Conservation (phyloP, 306 rosid species). For the Vachellia pachyceras region DNA sequence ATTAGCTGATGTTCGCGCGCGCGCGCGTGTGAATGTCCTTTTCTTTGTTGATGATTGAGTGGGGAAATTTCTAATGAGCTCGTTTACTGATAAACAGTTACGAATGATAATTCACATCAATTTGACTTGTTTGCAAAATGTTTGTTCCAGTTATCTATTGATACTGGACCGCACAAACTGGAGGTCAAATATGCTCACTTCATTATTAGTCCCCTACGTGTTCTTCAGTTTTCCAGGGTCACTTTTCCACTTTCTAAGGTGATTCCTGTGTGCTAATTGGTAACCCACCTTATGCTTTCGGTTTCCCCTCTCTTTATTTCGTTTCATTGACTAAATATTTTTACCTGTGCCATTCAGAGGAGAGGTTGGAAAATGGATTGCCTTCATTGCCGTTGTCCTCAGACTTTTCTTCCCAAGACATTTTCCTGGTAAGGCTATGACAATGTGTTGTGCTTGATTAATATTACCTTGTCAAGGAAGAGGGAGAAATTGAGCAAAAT, state of each 20-base stretch:
- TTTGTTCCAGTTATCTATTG: conserved; percentile 68
- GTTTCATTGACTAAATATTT: conserved; percentile 16
- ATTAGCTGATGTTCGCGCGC: too few species aligned
- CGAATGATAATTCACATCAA: neutral
- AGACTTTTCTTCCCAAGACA: conserved; percentile 86
- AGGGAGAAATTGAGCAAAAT: neutral
- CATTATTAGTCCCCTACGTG: conserved; percentile 83
- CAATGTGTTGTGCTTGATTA: neutral
- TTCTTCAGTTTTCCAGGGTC: conserved; percentile 84
- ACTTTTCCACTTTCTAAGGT: conserved; percentile 70
- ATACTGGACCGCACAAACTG: conserved; percentile 93
- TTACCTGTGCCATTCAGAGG: conserved; percentile 51
- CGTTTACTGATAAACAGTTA: neutral
- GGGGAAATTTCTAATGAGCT: neutral
- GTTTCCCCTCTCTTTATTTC: neutral
- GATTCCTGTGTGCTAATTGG: neutral
- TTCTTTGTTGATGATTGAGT: conserved; percentile 2
- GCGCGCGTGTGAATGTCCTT: too few species aligned
- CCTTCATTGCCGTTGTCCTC: conserved; percentile 69
- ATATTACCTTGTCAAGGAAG: neutral
- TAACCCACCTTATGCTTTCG: neutral
- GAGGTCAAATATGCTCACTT: conserved; percentile 87
- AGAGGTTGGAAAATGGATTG: conserved; percentile 87
- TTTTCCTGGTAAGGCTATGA: conserved; percentile 69
- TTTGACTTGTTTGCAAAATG: conserved; percentile 9